Conservation (phyloP, 2,329 filamentous ascomycete species). For the Alternaria infectoria region DNA sequence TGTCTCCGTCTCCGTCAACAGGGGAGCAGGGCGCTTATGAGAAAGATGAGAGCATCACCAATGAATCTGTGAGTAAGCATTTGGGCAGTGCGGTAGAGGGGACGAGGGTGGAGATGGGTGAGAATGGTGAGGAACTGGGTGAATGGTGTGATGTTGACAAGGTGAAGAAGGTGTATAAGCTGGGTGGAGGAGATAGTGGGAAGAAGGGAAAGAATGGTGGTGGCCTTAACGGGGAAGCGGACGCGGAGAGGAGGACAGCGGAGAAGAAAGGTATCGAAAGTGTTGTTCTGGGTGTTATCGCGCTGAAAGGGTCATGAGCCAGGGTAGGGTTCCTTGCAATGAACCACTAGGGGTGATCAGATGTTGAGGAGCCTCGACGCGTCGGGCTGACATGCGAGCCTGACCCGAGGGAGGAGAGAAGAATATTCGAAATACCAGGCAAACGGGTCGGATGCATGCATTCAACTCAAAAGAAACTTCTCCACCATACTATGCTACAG, state of each 20-base stretch:
- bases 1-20: not conserved
- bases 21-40: not conserved
- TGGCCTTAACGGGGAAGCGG: conserved; percentile 15
- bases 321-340: not conserved
- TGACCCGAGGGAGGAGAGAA: not conserved
- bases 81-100: conserved; percentile 35
- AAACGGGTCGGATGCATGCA: not conserved
- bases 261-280: conserved; percentile 68
- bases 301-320: conserved; percentile 67
- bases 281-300: conserved; percentile 77
- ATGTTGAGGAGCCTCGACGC: not conserved
- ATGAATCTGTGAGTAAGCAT: conserved; percentile 35
- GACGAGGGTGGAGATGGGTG: conserved; percentile 25
- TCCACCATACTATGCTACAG: conserved; percentile 45
- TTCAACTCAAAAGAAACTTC: conserved; percentile 21
- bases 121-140: conserved; percentile 58
- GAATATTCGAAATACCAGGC: not conserved
- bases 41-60: conserved; percentile 18
- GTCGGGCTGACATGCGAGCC: not conserved
- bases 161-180: conserved; percentile 85
- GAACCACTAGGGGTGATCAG: not conserved
- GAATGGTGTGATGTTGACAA: conserved; percentile 56
- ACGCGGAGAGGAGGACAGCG: conserved; percentile 45
- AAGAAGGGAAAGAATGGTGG: conserved; percentile 44
- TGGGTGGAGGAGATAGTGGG: conserved; percentile 65